Conservation (phyloP, 202 grass and related monocot species). For the Carex arenaria region DNA sequence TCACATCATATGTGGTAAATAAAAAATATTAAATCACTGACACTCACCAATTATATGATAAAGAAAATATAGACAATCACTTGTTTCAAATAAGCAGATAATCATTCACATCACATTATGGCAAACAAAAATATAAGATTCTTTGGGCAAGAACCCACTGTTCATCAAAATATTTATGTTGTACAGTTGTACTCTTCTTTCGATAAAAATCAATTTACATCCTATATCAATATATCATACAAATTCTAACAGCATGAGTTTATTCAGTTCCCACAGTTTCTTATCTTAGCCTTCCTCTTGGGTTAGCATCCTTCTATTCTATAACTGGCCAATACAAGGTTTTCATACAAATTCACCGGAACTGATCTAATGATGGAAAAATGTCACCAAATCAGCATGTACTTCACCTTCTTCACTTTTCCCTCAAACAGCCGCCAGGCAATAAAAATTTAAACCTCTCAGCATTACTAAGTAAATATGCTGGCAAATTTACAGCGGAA, state of each 20-base stretch:
- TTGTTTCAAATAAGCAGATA: no score
- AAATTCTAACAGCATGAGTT: neutral
- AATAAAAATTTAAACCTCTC: conserved; percentile 79
- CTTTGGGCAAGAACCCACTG: neutral
- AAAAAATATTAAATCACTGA: neutral
- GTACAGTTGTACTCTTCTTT: neutral
- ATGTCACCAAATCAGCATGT: neutral
- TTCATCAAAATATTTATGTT: neutral
- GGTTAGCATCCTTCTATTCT: neutral
- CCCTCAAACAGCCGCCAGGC: conserved; percentile 85
- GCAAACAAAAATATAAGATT: neutral
- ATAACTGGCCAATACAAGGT: neutral
- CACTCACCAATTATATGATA: no score
- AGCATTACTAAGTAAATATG: conserved; percentile 64
- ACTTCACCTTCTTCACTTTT: conserved; percentile 27
- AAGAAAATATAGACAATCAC: no score
- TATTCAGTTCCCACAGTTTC: neutral
- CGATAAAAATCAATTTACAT: neutral
- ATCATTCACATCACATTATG: neutral
- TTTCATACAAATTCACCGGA: neutral
- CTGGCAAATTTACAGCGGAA: conserved; percentile 80
- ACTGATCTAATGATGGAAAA: neutral
- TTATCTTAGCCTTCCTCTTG: neutral
- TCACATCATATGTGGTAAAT: no score
- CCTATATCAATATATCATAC: conserved; percentile 13